Conservation (phyloP, 2,329 filamentous ascomycete genomes). For the Curvularia spicifera region DNA sequence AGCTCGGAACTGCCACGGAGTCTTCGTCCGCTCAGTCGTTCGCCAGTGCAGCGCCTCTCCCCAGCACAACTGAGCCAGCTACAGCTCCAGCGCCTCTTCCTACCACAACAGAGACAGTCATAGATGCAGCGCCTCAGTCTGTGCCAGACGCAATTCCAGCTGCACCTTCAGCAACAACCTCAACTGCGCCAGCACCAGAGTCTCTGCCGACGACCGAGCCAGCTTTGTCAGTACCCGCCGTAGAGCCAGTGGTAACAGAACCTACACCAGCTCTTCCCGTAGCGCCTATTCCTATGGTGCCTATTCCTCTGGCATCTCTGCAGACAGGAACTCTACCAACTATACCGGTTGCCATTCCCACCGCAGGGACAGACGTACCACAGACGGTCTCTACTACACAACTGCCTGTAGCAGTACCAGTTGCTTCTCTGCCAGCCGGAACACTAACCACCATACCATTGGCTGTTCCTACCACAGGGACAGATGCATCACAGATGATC, state of each 20-base stretch:
- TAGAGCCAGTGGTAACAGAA: conserved; percentile 5
- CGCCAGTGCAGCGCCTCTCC: background rate
- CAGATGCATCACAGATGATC: background rate
- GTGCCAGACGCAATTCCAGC: background rate
- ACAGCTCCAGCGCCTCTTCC: background rate
- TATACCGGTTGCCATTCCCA: background rate
- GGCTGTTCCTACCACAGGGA: background rate
- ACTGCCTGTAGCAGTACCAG: no score
- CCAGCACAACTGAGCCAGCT: background rate
- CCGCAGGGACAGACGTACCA: no score
- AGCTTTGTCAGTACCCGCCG: conserved; percentile 6
- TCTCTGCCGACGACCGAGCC: conserved; percentile 1
- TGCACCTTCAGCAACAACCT: background rate
- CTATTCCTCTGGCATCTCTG: background rate
- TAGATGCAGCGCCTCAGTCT: background rate
- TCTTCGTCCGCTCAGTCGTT: conserved; percentile 1
- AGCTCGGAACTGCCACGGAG: background rate
- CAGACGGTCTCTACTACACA: no score
- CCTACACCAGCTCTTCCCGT: conserved; percentile 1
- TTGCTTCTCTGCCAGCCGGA: no score
- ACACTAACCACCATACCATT: no score
- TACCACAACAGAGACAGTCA: background rate
- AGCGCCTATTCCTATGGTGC: background rate
- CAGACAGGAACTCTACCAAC: background rate
- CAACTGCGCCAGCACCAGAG: background rate